These are phyloP conservation scores for Avena sativa DNA, from an alignment of 176 grass and related monocot species.

Conservation along the genomic window DNA sequence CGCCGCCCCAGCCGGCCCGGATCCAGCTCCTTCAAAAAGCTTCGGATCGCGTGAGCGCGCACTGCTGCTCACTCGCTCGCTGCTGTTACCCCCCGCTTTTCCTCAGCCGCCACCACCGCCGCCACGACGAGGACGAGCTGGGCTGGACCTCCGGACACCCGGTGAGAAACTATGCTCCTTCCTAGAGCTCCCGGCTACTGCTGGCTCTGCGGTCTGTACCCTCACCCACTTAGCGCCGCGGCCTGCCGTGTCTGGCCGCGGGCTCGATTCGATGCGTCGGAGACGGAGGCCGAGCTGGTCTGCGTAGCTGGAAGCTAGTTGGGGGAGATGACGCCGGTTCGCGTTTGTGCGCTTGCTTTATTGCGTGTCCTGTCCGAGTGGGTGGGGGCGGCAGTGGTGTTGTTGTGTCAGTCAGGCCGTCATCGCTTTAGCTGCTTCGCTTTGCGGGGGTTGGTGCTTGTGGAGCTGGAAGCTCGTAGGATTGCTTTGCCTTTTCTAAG, in stretches of 20 bases:
- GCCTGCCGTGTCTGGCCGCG: neutral
- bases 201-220: neutral
- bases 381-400: constrained; percentile 44
- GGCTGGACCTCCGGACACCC: neutral
- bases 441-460: constrained; percentile 52
- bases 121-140: neutral
- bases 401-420: constrained; percentile 34
- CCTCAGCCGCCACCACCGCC: constrained; percentile 14
- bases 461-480: constrained; percentile 62
- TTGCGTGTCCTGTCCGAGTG: constrained; percentile 23
- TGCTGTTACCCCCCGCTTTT: neutral
- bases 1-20: neutral
- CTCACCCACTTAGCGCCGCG: constrained; percentile 16
- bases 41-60: constrained; percentile 38
- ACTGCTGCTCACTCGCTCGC: neutral
- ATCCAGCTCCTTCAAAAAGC: constrained; percentile 44
- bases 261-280: constrained; percentile 38
- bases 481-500: constrained; percentile 39
- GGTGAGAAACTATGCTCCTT: constrained; percentile 42
- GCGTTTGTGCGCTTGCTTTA: constrained; percentile 51
- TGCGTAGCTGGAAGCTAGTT: constrained; percentile 17
- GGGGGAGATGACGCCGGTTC: constrained; percentile 39
- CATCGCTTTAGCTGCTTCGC: constrained; percentile 47
- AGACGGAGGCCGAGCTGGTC: neutral
- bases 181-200: neutral